Evolutionary conservation across 768 basidiomycete genomes (phyloP), one percentile per base, ranked within the genome.

Genomic region (Sporobolomyces roseus): DNA sequence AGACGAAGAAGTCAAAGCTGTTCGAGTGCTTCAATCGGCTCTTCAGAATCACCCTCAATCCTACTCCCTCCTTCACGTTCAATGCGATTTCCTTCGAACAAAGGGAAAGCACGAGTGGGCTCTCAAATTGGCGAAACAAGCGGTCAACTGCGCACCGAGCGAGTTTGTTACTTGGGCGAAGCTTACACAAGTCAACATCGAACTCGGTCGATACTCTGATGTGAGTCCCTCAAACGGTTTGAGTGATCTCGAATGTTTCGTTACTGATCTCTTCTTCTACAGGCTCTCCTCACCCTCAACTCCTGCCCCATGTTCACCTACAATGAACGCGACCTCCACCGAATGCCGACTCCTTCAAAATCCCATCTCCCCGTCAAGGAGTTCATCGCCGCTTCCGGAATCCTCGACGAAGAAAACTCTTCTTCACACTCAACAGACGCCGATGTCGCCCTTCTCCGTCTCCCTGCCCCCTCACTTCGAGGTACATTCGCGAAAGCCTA

Each of bases 261-360:
- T 2, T 33, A 27, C 9, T 5, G 49, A 12, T 50, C 25, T 27
- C 9, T 32, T 53, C n/a, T 17, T 46, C 14, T 19, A 12, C 53
- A 83, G 83, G 92, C 93, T 0, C 81, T 98, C 19, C 82, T 97
- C 48, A 96, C 94, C 1, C 85, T 97, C 55, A 97, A 97, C 77
- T 97, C 93, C n/a, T 97, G 96, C 80, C 93, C 94, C 3, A 98
- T 99, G 96, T 99, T 99, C 80, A 98, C 96, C 12, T 98, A 90
- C 81, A 96, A 96, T 76, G 94, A 96, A 50, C 87, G 93, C 27
- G 96, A 99, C 78, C 83, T 87, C 4, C 96, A 99, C 77, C 85
- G 93, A 5, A 85, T 84, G 77, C 85, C 97, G 14, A 82, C 88
- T 2, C 86, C 93, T 23, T 81, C 87, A 2, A 85, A 87, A 67